Conservation (phyloP, 768 basidiomycete genomes). For the Punctularia strigosozonata region DNA sequence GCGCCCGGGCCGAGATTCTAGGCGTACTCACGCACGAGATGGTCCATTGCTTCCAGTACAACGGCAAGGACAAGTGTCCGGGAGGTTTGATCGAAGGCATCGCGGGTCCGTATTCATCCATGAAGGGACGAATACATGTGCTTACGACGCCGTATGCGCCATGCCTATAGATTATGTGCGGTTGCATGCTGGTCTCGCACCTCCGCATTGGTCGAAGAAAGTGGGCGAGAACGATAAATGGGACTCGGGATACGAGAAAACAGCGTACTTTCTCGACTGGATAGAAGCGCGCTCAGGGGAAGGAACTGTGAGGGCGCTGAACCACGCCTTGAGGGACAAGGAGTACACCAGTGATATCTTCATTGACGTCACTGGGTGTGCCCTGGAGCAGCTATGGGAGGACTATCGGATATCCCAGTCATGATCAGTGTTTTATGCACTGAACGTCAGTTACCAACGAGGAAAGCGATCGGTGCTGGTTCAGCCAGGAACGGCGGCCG, state of each 20-base stretch:
- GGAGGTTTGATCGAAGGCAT: conserved; percentile 71
- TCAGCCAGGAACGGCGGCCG: too few relatives aligned
- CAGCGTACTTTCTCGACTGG: conserved; percentile 70
- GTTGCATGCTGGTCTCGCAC: conserved; percentile 39
- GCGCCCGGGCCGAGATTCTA: conserved; percentile 41
- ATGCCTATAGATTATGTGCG: conserved; percentile 53
- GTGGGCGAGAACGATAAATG: conserved; percentile 33
- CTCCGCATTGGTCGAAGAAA: conserved; percentile 65
- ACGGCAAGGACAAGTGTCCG: conserved; percentile 47
- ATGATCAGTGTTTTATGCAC: too few relatives aligned
- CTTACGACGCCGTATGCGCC: not conserved
- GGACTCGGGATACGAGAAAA: conserved; percentile 69
- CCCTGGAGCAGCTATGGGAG: conserved; percentile 46
- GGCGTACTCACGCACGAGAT: conserved; percentile 69
- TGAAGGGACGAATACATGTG: not conserved
- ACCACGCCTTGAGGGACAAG: conserved; percentile 35
- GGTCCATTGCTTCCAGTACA: conserved; percentile 70
- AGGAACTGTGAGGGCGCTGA: conserved; percentile 47
- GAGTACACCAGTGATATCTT: conserved; percentile 43
- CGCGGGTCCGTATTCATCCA: conserved; percentile 36
- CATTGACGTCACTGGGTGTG: conserved; percentile 35
- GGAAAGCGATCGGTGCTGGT: too few relatives aligned
- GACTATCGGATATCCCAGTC: too few relatives aligned
- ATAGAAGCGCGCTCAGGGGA: conserved; percentile 38
- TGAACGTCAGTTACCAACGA: too few relatives aligned